Conservation (phyloP, 2,329 filamentous ascomycete genomes). For the Aotearoamyces nothofagi region DNA sequence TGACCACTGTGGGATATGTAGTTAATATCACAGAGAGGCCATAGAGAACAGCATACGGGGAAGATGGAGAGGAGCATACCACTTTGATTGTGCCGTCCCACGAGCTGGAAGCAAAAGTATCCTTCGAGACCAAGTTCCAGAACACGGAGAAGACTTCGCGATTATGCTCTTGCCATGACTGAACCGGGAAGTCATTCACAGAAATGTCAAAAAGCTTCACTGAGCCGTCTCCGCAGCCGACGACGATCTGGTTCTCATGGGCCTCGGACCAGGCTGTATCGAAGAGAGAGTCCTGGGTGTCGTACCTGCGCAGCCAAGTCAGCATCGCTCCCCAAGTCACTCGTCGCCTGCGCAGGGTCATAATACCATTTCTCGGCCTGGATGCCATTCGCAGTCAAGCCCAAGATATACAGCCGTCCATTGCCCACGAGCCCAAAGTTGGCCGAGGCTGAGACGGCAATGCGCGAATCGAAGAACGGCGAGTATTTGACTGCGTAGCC, state of each 20-base stretch:
- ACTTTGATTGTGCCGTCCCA: slow-evolving; percentile 97
- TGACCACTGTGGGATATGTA: slow-evolving; percentile 49
- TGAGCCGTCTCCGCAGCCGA: slow-evolving; percentile 82
- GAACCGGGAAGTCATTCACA: slow-evolving; percentile 69
- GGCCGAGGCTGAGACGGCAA: slow-evolving; percentile 79
- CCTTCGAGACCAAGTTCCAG: slow-evolving; percentile 87
- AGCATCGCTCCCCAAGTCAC: not conserved
- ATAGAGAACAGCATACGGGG: slow-evolving; percentile 2
- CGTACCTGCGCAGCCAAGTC: slow-evolving; percentile 49
- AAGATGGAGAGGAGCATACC: slow-evolving; percentile 24
- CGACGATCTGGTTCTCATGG: slow-evolving; percentile 86
- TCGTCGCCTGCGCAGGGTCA: not conserved
- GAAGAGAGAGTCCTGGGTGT: slow-evolving; percentile 94
- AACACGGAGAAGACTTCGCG: slow-evolving; percentile 83
- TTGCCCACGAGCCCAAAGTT: slow-evolving; percentile 98
- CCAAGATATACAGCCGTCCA: slow-evolving; percentile 73
- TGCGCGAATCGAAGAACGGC: slow-evolving; percentile 88
- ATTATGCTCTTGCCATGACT: slow-evolving; percentile 86
- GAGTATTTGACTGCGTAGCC: slow-evolving; percentile 97
- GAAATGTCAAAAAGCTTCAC: slow-evolving; percentile 86
- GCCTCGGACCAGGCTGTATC: slow-evolving; percentile 91
- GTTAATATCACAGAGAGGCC: no score
- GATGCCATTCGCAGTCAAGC: slow-evolving; percentile 70
- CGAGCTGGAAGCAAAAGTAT: slow-evolving; percentile 77
- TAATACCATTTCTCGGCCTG: slow-evolving; percentile 66